A percentile compares a stretch with the other conserved stretches of the same genome.
Conservation (phyloP, 345 rosid species). For the Psidium guajava region DNA sequence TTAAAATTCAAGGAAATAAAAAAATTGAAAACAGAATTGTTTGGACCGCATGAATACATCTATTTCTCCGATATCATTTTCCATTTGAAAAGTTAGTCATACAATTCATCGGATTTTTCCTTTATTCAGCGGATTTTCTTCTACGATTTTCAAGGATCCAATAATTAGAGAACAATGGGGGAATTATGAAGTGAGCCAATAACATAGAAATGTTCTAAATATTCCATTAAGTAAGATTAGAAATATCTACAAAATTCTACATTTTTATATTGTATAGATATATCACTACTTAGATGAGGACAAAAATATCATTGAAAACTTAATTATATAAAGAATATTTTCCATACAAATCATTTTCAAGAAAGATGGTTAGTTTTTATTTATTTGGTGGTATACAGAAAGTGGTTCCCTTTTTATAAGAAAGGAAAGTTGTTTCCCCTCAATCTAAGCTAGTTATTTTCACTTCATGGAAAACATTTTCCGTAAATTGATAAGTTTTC, state of each 20-base stretch:
- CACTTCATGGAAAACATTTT: too few species aligned
- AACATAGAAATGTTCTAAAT: not conserved
- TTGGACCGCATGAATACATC: not conserved
- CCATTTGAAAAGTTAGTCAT: not conserved
- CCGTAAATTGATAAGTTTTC: too few species aligned
- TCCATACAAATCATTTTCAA: too few species aligned
- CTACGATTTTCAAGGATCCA: not conserved
- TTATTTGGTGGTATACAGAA: too few species aligned
- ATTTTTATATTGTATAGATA: not conserved
- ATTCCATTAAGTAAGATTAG: not conserved
- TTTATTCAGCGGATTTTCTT: not conserved
- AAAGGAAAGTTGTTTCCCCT: too few species aligned
- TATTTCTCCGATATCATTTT: not conserved
- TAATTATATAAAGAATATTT: too few species aligned
- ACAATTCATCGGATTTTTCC: not conserved
- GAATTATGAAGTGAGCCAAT: not conserved
- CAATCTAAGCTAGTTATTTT: too few species aligned
- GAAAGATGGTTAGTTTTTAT: too few species aligned
- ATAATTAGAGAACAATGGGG: not conserved
- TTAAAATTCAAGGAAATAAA: not conserved
- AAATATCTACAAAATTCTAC: not conserved
- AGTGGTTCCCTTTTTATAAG: too few species aligned
- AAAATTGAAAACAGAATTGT: not conserved
- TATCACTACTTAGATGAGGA: not conserved
- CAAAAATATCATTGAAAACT: not conserved